Percentiles rank a stretch among this genome's conserved stretches.
Evolutionary conservation across 768 basidiomycete species (phyloP).

Genomic region (Amanita subjunquillea): DNA sequence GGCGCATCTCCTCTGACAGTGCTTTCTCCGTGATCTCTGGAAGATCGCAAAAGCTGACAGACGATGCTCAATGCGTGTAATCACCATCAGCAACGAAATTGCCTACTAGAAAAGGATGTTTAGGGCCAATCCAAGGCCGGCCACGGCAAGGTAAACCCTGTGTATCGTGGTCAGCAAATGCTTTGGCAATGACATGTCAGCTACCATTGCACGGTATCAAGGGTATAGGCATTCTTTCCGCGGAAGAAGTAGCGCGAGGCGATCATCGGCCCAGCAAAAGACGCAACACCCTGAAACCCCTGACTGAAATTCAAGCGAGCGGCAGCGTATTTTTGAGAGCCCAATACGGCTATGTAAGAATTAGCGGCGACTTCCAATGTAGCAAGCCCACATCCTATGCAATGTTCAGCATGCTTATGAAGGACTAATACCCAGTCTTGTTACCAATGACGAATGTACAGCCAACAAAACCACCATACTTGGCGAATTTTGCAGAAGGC

Average conservation of each 20-base stretch:
- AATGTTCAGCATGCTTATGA: conserved; percentile 5
- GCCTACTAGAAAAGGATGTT: conserved; percentile 57
- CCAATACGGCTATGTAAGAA: conserved; percentile 68
- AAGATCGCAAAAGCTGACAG: conserved; percentile 48
- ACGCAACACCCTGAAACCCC: conserved; percentile 69
- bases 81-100: neutral
- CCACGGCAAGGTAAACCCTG: conserved; percentile 59
- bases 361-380: conserved; percentile 69
- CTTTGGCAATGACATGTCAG: neutral
- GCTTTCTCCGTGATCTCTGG: conserved; percentile 67
- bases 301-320: conserved; percentile 74
- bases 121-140: conserved; percentile 49
- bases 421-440: conserved; percentile 6
- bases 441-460: conserved; percentile 62
- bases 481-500: conserved; percentile 60
- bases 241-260: conserved; percentile 68
- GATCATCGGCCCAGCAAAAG: conserved; percentile 66
- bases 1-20: conserved; percentile 37
- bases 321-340: conserved; percentile 59
- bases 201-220: conserved; percentile 63
- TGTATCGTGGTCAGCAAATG: conserved; percentile 1
- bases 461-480: conserved; percentile 65
- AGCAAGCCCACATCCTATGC: conserved; percentile 50
- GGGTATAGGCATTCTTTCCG: conserved; percentile 46
- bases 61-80: neutral